A percentile compares a stretch with the other conserved stretches of the same genome.
Conservation (phyloP, 345 rosid species). For the Citrus cavaleriei region DNA sequence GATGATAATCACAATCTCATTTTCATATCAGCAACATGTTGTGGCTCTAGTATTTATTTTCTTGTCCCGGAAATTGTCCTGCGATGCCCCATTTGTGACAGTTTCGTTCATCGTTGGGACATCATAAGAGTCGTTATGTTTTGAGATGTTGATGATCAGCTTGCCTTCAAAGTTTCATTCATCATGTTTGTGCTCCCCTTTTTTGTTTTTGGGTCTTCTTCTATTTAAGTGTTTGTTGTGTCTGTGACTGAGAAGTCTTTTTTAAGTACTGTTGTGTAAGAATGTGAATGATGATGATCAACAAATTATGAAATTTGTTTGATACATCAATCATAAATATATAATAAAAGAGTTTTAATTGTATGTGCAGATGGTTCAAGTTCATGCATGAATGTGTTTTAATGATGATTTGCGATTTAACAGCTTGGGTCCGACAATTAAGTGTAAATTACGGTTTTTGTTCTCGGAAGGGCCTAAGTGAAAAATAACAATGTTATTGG, state of each 20-base stretch:
- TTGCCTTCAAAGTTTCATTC: too few species aligned
- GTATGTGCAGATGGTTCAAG: neutral
- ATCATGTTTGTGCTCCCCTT: too few species aligned
- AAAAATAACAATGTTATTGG: too few species aligned
- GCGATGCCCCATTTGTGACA: neutral
- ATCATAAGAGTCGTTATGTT: neutral
- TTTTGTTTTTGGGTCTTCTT: too few species aligned
- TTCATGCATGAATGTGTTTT: neutral
- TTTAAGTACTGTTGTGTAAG: neutral
- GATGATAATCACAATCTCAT: neutral
- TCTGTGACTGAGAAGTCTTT: neutral
- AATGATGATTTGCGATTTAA: neutral
- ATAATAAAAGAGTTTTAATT: neutral
- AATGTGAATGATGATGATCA: neutral
- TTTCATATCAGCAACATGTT: neutral
- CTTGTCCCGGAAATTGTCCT: neutral
- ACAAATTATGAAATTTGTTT: neutral
- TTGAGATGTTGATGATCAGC: neutral
- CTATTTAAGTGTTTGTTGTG: neutral
- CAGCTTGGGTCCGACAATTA: too few species aligned
- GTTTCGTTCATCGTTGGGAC: neutral
- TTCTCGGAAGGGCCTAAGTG: neutral
- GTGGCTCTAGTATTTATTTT: neutral
- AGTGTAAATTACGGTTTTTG: neutral
- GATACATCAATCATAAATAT: neutral